Evolutionary conservation across 192 early-diverging fungal genomes (phyloP).

Genomic region (Chytriomyces hyalinus): DNA sequence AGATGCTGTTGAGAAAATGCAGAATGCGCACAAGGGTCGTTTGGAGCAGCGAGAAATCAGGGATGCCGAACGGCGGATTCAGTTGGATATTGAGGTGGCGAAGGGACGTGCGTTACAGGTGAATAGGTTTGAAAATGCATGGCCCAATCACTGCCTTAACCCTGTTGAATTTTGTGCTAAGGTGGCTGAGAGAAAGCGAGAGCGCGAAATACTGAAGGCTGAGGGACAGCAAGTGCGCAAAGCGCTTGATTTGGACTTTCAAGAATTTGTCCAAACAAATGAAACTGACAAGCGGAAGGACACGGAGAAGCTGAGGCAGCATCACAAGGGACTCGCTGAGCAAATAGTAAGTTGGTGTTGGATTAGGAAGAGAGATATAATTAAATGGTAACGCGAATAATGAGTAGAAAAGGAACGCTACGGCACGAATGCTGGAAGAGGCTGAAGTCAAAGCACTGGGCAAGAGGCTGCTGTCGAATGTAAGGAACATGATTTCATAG

Average conservation of each 20-base stretch:
- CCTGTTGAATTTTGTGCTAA: neutral
- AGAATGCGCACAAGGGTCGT: slow-evolving; percentile 18
- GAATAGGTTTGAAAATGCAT: neutral
- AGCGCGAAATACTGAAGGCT: neutral
- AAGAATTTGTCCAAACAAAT: slow-evolving; percentile 4
- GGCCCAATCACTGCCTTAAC: too few relatives aligned
- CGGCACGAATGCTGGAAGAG: neutral
- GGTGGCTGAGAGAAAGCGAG: neutral
- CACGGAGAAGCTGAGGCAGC: neutral
- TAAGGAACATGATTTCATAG: neutral
- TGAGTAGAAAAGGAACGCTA: neutral
- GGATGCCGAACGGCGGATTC: neutral
- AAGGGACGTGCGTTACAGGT: neutral
- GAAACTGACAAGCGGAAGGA: neutral
- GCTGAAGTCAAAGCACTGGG: neutral
- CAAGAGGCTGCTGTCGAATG: neutral
- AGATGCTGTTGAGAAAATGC: slow-evolving; percentile 7
- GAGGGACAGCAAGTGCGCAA: slow-evolving; percentile 5
- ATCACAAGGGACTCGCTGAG: slow-evolving; percentile 9
- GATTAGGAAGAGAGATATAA: neutral
- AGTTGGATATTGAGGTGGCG: neutral
- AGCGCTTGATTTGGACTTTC: slow-evolving; percentile 18
- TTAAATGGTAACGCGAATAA: neutral
- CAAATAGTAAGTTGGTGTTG: slow-evolving; percentile 15
- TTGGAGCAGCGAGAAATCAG: neutral